Evolutionary conservation across 1,139 yeast species (phyloP).

Genomic region (Saccharomyces uvarum): DNA sequence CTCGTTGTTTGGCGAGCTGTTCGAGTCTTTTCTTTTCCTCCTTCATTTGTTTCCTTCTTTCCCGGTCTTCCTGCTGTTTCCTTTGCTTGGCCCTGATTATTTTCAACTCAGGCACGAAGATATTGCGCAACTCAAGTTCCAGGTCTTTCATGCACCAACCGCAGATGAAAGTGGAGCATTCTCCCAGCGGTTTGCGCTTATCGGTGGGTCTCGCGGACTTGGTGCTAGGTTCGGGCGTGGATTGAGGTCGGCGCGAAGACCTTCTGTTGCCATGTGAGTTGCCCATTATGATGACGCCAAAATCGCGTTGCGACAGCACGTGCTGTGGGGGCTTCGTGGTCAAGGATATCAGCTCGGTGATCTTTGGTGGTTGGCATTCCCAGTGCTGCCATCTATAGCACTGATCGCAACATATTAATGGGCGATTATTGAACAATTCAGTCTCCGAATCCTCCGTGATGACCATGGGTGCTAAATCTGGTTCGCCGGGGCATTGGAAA

Average conservation of each 20-base stretch:
- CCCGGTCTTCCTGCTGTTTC: constrained; percentile 26
- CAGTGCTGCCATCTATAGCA: constrained; percentile 33
- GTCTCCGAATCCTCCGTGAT: constrained; percentile 18
- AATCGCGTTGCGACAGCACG: constrained; percentile 15
- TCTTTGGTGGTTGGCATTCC: constrained; percentile 21
- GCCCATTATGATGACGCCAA: constrained; percentile 17
- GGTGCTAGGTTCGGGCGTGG: constrained; percentile 7
- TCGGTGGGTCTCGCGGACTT: constrained; percentile 23
- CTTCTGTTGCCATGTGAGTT: constrained; percentile 17
- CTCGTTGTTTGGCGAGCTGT: constrained; percentile 1
- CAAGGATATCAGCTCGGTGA: constrained; percentile 12
- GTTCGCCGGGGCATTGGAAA: constrained; percentile 27
- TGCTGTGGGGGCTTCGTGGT: constrained; percentile 9
- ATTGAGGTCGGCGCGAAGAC: constrained; percentile 12
- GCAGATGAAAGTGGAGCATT: constrained; percentile 22
- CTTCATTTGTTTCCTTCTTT: constrained; percentile 20
- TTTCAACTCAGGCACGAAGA: constrained; percentile 23
- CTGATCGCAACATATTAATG: constrained; percentile 28
- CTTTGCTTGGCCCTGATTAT: constrained; percentile 19
- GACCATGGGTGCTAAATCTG: constrained; percentile 8
- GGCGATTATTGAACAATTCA: constrained; percentile 18
- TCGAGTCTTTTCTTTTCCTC: constrained; percentile 15
- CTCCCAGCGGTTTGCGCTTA: constrained; percentile 18
- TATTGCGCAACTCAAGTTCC: constrained; percentile 21
- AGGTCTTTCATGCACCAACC: constrained; percentile 19